These are phyloP conservation scores for Caryocar brasiliense DNA, from an alignment of 441 rosid species.

Conservation along the genomic window DNA sequence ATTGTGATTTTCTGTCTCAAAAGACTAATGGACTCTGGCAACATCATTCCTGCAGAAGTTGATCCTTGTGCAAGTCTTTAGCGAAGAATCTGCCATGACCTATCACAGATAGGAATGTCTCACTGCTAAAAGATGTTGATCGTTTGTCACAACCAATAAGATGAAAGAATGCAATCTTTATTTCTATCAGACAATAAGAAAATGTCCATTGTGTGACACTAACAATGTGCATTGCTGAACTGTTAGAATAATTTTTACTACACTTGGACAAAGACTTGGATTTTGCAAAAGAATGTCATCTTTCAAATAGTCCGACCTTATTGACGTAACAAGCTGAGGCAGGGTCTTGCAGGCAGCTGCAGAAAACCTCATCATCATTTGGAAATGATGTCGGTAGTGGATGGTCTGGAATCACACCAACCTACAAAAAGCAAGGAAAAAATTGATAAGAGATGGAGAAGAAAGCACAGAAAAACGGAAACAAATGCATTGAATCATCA, in stretches of 20 bases:
- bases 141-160: no score
- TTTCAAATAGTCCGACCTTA: slow-evolving; percentile 49
- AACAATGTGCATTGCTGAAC: no score
- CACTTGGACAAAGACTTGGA: neutral
- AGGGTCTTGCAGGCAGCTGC: slow-evolving; percentile 73
- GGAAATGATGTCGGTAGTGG: slow-evolving; percentile 74
- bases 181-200: no score
- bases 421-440: slow-evolving; percentile 25
- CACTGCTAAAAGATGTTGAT: no score
- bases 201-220: no score
- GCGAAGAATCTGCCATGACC: no score
- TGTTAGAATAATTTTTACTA: slow-evolving; percentile 2
- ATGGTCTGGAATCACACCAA: slow-evolving; percentile 84
- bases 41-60: no score
- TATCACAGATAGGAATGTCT: no score
- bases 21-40: no score
- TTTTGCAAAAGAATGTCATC: slow-evolving; percentile 22
- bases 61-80: no score
- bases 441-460: neutral
- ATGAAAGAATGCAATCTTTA: no score
- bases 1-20: no score
- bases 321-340: slow-evolving; percentile 56
- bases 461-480: neutral
- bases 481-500: neutral
- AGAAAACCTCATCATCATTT: slow-evolving; percentile 59